phyloP scores from a whole-genome alignment of 495 filamentous ascomycete species.

The Aspergillus nanangensis region DNA sequence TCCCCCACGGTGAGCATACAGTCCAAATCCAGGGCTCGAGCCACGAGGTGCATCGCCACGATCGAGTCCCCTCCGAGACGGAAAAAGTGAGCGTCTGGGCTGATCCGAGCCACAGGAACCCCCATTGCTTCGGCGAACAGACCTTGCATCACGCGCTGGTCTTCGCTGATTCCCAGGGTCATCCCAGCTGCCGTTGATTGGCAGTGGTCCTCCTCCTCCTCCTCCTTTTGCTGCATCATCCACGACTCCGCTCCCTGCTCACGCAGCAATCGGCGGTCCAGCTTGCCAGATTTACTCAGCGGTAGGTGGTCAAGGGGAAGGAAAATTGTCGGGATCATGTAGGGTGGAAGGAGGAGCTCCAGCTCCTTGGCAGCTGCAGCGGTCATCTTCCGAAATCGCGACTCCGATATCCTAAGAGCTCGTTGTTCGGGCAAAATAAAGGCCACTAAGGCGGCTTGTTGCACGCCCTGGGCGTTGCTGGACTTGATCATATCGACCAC shows the following conservation, averaged over 20 bases:
- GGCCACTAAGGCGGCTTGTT: too few species aligned
- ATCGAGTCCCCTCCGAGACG: conserved; percentile 51
- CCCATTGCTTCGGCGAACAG: conserved; percentile 20
- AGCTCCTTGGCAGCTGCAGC: too few species aligned
- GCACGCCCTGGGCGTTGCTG: too few species aligned
- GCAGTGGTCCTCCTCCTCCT: too few species aligned
- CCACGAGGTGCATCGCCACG: conserved; percentile 47
- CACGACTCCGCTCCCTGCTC: too few species aligned
- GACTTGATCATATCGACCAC: too few species aligned
- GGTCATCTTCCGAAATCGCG: too few species aligned
- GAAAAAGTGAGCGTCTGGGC: conserved; percentile 48
- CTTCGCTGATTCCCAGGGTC: too few species aligned
- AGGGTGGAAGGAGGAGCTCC: conserved; percentile 14
- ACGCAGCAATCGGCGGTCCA: too few species aligned
- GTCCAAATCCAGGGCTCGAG: conserved; percentile 15
- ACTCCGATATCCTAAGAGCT: too few species aligned
- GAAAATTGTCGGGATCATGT: conserved; percentile 38
- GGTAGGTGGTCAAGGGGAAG: conserved; percentile 32
- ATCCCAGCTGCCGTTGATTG: background rate
- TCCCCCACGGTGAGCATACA: conserved; percentile 28
- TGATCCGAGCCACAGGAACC: conserved; percentile 17
- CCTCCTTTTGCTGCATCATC: too few species aligned
- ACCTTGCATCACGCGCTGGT: background rate
- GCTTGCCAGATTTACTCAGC: conserved; percentile 27
- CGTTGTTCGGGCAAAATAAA: too few species aligned